A percentile compares a stretch with the other conserved stretches of the same genome.
Conservation (phyloP, 305 asterid genomes). For the Andrographis paniculata region DNA sequence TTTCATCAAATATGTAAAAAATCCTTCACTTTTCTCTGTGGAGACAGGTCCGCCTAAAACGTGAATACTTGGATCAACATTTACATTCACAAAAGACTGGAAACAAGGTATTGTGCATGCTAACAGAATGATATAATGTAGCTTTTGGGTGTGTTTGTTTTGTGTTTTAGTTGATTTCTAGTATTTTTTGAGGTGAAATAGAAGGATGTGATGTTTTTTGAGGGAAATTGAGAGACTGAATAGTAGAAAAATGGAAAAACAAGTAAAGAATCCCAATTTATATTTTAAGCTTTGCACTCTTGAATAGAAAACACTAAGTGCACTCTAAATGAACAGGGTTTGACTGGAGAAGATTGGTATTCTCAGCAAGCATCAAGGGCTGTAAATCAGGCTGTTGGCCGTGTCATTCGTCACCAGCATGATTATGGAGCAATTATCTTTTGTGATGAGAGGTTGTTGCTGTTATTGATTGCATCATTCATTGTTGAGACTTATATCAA, state of each 20-base stretch:
- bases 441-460: slow-evolving; percentile 84
- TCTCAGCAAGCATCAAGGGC: slow-evolving; percentile 95
- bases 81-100: slow-evolving; percentile 33
- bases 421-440: slow-evolving; percentile 96
- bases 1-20: slow-evolving; percentile 13
- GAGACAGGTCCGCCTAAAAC: slow-evolving; percentile 89
- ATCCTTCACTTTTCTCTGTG: slow-evolving; percentile 17
- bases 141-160: background rate
- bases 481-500: slow-evolving; percentile 13
- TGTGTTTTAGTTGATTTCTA: background rate
- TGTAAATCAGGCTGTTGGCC: slow-evolving; percentile 98
- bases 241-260: too few species aligned
- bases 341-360: slow-evolving; percentile 97
- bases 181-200: slow-evolving; percentile 12
- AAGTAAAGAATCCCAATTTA: too few species aligned
- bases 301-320: too few species aligned
- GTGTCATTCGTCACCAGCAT: slow-evolving; percentile 95
- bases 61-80: slow-evolving; percentile 87
- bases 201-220: too few species aligned
- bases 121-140: slow-evolving; percentile 11
- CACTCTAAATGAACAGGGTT: slow-evolving; percentile 38
- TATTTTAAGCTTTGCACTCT: too few species aligned
- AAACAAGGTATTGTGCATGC: slow-evolving; percentile 44
- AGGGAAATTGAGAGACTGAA: too few species aligned
- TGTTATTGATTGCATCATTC: slow-evolving; percentile 13